A percentile compares a stretch with the other conserved stretches of the same genome.
phyloP scores from a whole-genome alignment of 768 basidiomycete species.

The Lyophyllum semitale region DNA sequence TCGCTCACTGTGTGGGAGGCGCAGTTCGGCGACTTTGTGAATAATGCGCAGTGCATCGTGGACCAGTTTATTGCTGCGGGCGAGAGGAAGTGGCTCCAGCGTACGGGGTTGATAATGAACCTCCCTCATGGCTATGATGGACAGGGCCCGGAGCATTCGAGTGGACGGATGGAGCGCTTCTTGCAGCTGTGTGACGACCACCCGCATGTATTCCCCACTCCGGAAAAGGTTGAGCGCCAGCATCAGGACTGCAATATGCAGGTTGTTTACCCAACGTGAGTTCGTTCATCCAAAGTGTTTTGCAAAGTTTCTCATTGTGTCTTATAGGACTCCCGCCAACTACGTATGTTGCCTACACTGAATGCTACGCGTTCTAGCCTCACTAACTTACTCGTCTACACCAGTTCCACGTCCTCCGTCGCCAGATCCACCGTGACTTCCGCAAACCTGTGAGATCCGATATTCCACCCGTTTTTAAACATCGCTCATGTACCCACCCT shows the following conservation, averaged over 20 bases:
- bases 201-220: constrained; percentile 85
- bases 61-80: constrained; percentile 99
- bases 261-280: constrained; percentile 94
- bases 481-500: not conserved
- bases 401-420: constrained; percentile 94
- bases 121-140: constrained; percentile 98
- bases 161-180: constrained; percentile 93
- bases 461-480: not conserved
- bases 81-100: constrained; percentile 96
- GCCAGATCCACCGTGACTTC: constrained; percentile 97
- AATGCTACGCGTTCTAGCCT: not conserved
- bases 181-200: constrained; percentile 98
- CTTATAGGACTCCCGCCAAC: constrained; percentile 86
- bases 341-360: constrained; percentile 53
- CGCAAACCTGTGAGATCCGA: constrained; percentile 77
- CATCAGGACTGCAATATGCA: constrained; percentile 99
- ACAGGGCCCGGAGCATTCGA: constrained; percentile 98
- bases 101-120: constrained; percentile 85
- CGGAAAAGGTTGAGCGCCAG: constrained; percentile 88
- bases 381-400: constrained; percentile 10
- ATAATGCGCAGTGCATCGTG: constrained; percentile 97
- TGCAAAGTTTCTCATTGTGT: constrained; percentile 14
- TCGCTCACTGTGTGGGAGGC: constrained; percentile 97
- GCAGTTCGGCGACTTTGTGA: constrained; percentile 97
- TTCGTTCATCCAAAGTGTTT: no score